Percentiles rank a stretch among this genome's conserved stretches.
phyloP scores from a whole-genome alignment of 192 early-diverging fungal species.

The Polychytrium aggregatum region DNA sequence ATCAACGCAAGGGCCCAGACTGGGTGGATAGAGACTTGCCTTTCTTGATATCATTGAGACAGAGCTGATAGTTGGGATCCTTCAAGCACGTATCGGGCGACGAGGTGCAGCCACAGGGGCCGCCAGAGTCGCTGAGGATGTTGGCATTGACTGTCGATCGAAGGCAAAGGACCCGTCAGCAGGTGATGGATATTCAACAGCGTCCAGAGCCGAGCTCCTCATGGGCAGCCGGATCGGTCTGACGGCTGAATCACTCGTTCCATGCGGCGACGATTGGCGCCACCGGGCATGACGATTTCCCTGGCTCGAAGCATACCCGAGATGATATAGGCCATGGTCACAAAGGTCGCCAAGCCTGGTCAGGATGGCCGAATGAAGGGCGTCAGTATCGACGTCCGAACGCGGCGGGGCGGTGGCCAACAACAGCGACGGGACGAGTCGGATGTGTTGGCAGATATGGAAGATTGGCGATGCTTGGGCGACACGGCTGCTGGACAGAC shows the following conservation, averaged over 20 bases:
- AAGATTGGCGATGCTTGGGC: too few relatives aligned
- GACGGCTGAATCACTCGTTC: neutral
- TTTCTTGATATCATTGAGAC: constrained; percentile 49
- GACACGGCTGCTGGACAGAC: too few relatives aligned
- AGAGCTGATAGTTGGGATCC: constrained; percentile 48
- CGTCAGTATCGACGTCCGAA: too few relatives aligned
- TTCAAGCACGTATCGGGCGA: constrained; percentile 41
- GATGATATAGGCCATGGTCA: constrained; percentile 48
- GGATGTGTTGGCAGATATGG: too few relatives aligned
- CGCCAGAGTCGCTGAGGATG: constrained; percentile 66
- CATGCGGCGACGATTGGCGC: neutral
- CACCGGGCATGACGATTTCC: neutral
- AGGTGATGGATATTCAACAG: neutral
- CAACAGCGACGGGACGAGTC: too few relatives aligned
- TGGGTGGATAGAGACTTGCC: too few relatives aligned
- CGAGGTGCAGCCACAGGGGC: constrained; percentile 59
- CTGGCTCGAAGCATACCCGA: constrained; percentile 1
- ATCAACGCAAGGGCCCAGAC: too few relatives aligned
- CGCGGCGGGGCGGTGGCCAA: too few relatives aligned
- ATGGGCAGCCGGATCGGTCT: neutral
- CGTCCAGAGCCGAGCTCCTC: neutral
- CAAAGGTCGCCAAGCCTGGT: constrained; percentile 52
- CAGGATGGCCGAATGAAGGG: too few relatives aligned
- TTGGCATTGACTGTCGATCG: constrained; percentile 61
- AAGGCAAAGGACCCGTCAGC: constrained; percentile 46